Percentiles rank a stretch among this genome's conserved stretches.
Conservation (phyloP, 495 filamentous ascomycete genomes). For the Trichoderma virens region DNA sequence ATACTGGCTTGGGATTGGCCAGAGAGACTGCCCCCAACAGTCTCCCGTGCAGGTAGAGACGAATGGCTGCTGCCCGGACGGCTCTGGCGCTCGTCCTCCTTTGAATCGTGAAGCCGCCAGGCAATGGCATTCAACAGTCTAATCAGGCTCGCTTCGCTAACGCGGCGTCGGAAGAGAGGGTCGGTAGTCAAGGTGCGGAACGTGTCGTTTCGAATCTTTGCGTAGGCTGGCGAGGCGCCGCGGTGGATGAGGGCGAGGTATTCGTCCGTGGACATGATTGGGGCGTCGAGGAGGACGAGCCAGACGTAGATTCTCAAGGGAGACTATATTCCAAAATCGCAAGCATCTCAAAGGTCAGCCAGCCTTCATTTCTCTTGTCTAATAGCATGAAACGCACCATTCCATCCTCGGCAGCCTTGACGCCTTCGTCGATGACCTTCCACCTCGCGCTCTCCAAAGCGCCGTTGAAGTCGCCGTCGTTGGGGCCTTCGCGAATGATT, state of each 20-base stretch:
- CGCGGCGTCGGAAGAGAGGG: conserved; percentile 87
- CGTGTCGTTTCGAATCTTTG: conserved; percentile 96
- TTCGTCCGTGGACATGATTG: conserved; percentile 71
- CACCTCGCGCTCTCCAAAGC: conserved; percentile 68
- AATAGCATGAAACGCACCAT: conserved; percentile 53
- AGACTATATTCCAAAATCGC: conserved; percentile 24
- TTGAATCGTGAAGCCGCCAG: conserved; percentile 82
- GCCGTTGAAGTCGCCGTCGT: conserved; percentile 54
- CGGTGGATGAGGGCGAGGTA: conserved; percentile 90
- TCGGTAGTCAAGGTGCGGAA: conserved; percentile 95
- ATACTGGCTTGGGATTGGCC: conserved; percentile 6
- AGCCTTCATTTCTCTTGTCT: conserved; percentile 2
- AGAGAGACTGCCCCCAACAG: background rate
- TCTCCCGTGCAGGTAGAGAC: background rate
- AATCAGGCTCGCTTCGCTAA: conserved; percentile 91
- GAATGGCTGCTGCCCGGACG: conserved; percentile 21
- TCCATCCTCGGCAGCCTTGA: conserved; percentile 78
- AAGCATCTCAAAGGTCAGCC: conserved; percentile 1
- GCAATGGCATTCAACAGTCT: conserved; percentile 93
- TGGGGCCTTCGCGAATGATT: conserved; percentile 64
- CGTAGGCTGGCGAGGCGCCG: conserved; percentile 85
- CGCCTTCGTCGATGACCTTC: conserved; percentile 68
- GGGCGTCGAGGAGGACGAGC: conserved; percentile 82
- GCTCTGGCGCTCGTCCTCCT: conserved; percentile 36
- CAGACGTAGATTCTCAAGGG: conserved; percentile 86